Conservation (phyloP, 768 basidiomycete species). For the Austroboletus festivus region DNA sequence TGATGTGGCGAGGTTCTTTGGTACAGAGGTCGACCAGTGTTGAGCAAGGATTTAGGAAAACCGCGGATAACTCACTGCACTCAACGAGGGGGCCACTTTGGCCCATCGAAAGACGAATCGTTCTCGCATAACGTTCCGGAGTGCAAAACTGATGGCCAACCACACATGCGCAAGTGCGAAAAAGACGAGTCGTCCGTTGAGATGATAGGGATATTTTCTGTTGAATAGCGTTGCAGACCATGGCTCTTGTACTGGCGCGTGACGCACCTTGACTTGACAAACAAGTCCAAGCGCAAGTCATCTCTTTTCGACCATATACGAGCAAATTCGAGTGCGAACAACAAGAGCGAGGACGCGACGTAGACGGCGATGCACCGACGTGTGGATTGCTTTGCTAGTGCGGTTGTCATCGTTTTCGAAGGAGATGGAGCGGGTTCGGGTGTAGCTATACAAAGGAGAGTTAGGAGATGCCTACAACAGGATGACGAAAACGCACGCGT, state of each 20-base stretch:
- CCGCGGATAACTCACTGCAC: conserved; percentile 18
- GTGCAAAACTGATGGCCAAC: conserved; percentile 44
- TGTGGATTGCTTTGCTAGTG: conserved; percentile 47
- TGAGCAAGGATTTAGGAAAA: too few relatives aligned
- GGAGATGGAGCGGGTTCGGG: conserved; percentile 52
- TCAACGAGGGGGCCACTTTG: conserved; percentile 9
- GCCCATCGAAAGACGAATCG: conserved; percentile 52
- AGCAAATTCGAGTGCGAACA: too few relatives aligned
- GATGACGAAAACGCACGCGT: conserved; percentile 43
- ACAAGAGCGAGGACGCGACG: conserved; percentile 40
- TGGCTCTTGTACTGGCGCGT: not conserved
- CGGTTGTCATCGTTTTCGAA: conserved; percentile 42
- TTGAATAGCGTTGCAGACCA: not conserved
- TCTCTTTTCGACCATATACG: too few relatives aligned
- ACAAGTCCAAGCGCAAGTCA: too few relatives aligned
- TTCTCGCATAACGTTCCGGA: conserved; percentile 63
- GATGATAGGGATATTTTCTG: conserved; percentile 72
- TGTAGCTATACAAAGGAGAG: conserved; percentile 34
- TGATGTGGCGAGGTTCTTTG: conserved; percentile 7
- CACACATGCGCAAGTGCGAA: conserved; percentile 51
- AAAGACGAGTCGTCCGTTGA: conserved; percentile 68
- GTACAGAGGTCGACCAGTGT: too few relatives aligned
- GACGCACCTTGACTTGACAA: conserved; percentile 26
- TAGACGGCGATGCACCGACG: conserved; percentile 46
- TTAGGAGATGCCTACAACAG: not conserved